Base-by-base conservation (phyloP, 2,329 filamentous ascomycete genomes). In the Diaporthe humulicola region DNA sequence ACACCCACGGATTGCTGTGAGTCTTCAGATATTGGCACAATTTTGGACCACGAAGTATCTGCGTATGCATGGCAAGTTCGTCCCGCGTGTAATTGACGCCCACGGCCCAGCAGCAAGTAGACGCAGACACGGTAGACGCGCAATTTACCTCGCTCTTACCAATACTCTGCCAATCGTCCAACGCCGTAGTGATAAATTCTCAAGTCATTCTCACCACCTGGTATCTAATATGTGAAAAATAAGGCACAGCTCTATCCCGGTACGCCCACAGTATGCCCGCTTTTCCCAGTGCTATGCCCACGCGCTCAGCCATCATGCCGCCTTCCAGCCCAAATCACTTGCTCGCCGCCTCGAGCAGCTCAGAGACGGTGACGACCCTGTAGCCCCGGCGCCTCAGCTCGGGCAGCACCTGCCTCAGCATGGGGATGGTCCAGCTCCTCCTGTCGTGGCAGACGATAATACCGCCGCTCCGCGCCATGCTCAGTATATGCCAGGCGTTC, bases 371-470 rank as follows among this genome's bases (percentile, higher is more conserved):
- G 40, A 95, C 92, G 50, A 96, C 87, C 73, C 85, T 86, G 82
- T 94, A 98, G 0, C 94, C 95, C 77, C 90, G 88, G 76, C 86
- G 86, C 83, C 86, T 91, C 79, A 97, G 85, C 81, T 94, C 93
- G 0, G 93, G 93, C 78, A 98, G 82, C 52, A 97, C 92, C 75
- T 86, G 89, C 52, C 87, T 86, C 83, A 98, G 81, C 94, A 98
- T 97, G 0, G 94, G 93, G 64, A 89, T 87, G 36, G 95, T 97
- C 94, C 95, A 98, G n/a, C 88, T 86, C 80, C 95, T 88, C 77
- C 95, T 84, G 85, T 98, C 95, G 85, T 98, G 95, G 81, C 95
- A 96, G 70, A 98, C 93, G 76, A 98, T 92, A 74, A 98, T 93
- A 38, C 90, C 92, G 0, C 95, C 95, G 0, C 93, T 92, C 61